Percentiles rank a stretch among this genome's conserved stretches.
Evolutionary conservation across 78 protist genomes (phyloP).

Genomic region (Protostelium mycophagum): DNA sequence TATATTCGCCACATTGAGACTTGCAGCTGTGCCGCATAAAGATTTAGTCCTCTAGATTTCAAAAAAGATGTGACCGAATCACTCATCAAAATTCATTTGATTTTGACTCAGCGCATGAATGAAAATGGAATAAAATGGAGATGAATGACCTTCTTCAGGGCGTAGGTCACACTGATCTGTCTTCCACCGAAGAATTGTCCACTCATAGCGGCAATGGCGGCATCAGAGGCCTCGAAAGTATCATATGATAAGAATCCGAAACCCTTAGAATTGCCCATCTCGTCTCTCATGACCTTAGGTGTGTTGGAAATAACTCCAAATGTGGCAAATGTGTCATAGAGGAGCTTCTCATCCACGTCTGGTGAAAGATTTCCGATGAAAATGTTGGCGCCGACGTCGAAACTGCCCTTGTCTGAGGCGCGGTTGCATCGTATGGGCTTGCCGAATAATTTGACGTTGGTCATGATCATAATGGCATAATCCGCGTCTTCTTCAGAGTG

Average conservation of each 20-base stretch:
- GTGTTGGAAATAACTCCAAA: conserved; percentile 88
- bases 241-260: conserved; percentile 94
- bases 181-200: conserved; percentile 69
- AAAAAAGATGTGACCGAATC: too few species aligned
- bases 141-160: conserved; percentile 51
- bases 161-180: conserved; percentile 62
- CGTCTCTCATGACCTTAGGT: conserved; percentile 93
- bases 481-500: conserved; percentile 92
- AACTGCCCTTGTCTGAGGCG: conserved; percentile 44
- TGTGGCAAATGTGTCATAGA: conserved; percentile 92
- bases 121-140: neutral
- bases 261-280: conserved; percentile 89
- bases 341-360: conserved; percentile 93
- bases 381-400: conserved; percentile 91
- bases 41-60: too few species aligned
- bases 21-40: too few species aligned
- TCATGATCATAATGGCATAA: conserved; percentile 89
- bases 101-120: too few species aligned
- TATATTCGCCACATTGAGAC: too few species aligned
- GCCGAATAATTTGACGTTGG: conserved; percentile 86
- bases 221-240: conserved; percentile 80
- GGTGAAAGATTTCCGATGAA: conserved; percentile 94
- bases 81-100: too few species aligned
- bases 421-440: conserved; percentile 87
- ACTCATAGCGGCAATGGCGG: conserved; percentile 78